phyloP scores from a whole-genome alignment of 2,329 filamentous ascomycete genomes.

The Apiospora kogelbergensis region DNA sequence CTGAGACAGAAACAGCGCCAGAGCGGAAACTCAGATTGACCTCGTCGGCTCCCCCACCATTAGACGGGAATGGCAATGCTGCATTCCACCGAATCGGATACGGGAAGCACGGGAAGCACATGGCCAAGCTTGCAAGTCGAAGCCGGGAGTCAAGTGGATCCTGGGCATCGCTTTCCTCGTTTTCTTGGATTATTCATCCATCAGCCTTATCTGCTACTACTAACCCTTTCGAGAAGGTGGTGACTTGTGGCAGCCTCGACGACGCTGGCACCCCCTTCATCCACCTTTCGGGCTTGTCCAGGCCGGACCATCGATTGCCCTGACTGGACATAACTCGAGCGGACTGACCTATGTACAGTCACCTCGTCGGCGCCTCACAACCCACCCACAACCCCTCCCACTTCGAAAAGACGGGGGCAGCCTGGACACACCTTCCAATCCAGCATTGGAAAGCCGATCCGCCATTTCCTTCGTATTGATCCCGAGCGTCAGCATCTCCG shows the following conservation, averaged over 20 bases:
- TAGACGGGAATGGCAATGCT: background rate
- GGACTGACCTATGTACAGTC: background rate
- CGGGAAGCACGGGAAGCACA: background rate
- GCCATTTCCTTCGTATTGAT: background rate
- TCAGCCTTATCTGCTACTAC: background rate
- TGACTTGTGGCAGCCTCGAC: background rate
- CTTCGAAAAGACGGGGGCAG: background rate
- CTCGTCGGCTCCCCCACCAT: constrained; percentile 5
- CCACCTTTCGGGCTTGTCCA: constrained; percentile 5
- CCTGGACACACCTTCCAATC: background rate
- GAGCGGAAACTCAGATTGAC: background rate
- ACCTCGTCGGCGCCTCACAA: background rate
- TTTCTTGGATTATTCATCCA: background rate
- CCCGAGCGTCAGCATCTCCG: background rate
- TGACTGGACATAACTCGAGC: constrained; percentile 5
- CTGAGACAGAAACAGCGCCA: background rate
- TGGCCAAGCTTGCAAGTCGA: background rate
- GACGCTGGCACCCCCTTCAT: background rate
- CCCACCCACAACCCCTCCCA: background rate
- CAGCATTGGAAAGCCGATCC: background rate
- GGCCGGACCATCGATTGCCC: background rate
- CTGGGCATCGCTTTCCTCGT: background rate
- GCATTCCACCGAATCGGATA: constrained; percentile 1
- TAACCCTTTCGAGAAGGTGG: background rate
- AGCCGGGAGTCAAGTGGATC: background rate